Conservation (phyloP, 495 filamentous ascomycete genomes). For the Annulohypoxylon stygium region DNA sequence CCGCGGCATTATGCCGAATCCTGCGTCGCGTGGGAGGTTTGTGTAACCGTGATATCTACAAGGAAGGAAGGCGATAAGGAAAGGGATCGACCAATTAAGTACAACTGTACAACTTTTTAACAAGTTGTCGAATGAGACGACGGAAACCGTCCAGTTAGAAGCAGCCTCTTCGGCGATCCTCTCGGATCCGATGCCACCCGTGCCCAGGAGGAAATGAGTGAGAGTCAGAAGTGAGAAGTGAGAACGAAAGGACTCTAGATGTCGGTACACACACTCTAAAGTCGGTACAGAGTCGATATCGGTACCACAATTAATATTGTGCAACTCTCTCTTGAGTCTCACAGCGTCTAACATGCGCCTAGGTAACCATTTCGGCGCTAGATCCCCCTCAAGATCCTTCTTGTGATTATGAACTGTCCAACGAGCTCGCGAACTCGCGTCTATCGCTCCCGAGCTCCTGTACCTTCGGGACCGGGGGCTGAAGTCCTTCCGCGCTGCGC, state of each 20-base stretch:
- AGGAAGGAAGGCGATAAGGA: not conserved
- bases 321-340: conserved; percentile 9
- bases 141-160: not conserved
- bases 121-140: not conserved
- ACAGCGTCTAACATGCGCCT: conserved; percentile 36
- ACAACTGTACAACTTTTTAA: not conserved
- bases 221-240: not conserved
- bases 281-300: not conserved
- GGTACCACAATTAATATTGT: conserved; percentile 15
- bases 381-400: conserved; percentile 40
- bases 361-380: conserved; percentile 32
- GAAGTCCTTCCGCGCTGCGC: conserved; percentile 21
- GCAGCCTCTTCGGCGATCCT: not conserved
- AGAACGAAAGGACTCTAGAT: not conserved
- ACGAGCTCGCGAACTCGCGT: conserved; percentile 33
- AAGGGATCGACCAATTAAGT: too few relatives aligned
- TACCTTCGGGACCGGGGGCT: conserved; percentile 39
- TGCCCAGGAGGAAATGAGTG: not conserved
- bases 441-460: conserved; percentile 18
- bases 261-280: not conserved
- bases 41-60: conserved; percentile 10
- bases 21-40: conserved; percentile 6
- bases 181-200: conserved; percentile 4
- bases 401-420: not conserved
- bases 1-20: conserved; percentile 22